Evolutionary conservation across 192 early-diverging fungal genomes (phyloP), one percentile per base, ranked within the genome.

Genomic region (Mortierella hygrophila): DNA sequence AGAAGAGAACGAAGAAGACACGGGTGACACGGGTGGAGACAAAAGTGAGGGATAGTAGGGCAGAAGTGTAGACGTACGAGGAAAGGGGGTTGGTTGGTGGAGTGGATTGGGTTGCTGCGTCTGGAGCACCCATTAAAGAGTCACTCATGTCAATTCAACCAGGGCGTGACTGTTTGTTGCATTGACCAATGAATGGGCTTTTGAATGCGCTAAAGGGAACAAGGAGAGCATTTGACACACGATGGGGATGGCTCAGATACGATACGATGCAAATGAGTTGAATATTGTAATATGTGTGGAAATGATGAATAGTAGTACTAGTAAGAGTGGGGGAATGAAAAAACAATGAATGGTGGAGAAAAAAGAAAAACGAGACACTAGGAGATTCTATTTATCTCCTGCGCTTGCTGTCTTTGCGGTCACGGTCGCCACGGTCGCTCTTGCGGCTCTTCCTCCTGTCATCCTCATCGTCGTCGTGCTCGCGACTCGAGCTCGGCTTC

Each of bases 401-500:
- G 76, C 84, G 84, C 76, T 86, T 83, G 77, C 57, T 73, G 38
- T 86, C 84, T 60, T 85, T 85, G 42, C 84, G 69, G 65, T 86
- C 84, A 6, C 79, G 68, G 68, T 86, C 84, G 54, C 60, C 37
- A 60, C 83, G 78, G n/a, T 85, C 83, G 72, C 74, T 77, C 78
- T 80, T 85, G 23, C 78, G 78, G 40, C 57, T 85, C 83, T 85
- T 85, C 60, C 75, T 80, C 70, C 75, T 47, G 3, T 79, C 79
- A 15, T 86, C 79, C 41, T 79, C 74, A 29, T 49, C 68, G 0
- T 73, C 79, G 49, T 75, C 79, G 52, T 81, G 41, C 57, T 81
- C 75, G 52, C 75, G 70, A 44, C 88, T 88, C 57, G 80, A 42
- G n/a, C 78, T 77, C 74, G 84, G 20, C 55, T 87, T 81, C 74